Conservation (phyloP, 768 basidiomycete species). For the Suillus placidus region DNA sequence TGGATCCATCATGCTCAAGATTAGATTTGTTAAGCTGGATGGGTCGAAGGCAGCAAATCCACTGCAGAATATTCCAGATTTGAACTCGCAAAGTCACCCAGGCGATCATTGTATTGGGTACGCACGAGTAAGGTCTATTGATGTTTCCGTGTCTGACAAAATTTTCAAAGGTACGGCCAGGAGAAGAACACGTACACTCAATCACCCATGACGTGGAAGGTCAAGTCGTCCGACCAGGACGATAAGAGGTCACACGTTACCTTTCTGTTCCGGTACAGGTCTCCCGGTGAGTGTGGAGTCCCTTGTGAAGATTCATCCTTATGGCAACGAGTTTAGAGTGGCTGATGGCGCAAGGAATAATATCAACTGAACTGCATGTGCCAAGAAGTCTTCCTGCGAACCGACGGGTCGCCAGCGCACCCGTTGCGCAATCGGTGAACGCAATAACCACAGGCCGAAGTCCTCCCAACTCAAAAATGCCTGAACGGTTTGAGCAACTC, state of each 20-base stretch:
- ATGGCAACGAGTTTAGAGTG: constrained; percentile 41
- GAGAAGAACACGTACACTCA: constrained; percentile 44
- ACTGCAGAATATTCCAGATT: constrained; percentile 42
- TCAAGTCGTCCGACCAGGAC: constrained; percentile 48
- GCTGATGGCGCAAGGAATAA: constrained; percentile 54
- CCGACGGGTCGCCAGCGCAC: constrained; percentile 47
- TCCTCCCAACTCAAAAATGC: constrained; percentile 8
- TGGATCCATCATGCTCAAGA: constrained; percentile 58
- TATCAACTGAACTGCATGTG: constrained; percentile 29
- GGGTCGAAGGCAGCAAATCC: constrained; percentile 45
- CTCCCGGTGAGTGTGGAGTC: constrained; percentile 43
- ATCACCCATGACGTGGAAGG: constrained; percentile 54
- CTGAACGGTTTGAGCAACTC: constrained; percentile 8
- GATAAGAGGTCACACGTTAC: constrained; percentile 54
- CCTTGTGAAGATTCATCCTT: neutral
- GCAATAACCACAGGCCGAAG: constrained; percentile 16
- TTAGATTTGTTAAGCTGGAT: constrained; percentile 38
- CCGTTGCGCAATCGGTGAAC: constrained; percentile 21
- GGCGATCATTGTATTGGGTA: constrained; percentile 55
- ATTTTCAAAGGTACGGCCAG: constrained; percentile 50
- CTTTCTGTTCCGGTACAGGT: constrained; percentile 68
- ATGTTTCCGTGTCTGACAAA: constrained; percentile 12
- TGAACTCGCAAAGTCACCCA: constrained; percentile 36
- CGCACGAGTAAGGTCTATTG: constrained; percentile 12
- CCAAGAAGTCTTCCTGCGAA: constrained; percentile 26